A percentile compares a stretch with the other conserved stretches of the same genome.
Conservation (phyloP, 2,329 filamentous ascomycete species). For the Aspergillus sp. region DNA sequence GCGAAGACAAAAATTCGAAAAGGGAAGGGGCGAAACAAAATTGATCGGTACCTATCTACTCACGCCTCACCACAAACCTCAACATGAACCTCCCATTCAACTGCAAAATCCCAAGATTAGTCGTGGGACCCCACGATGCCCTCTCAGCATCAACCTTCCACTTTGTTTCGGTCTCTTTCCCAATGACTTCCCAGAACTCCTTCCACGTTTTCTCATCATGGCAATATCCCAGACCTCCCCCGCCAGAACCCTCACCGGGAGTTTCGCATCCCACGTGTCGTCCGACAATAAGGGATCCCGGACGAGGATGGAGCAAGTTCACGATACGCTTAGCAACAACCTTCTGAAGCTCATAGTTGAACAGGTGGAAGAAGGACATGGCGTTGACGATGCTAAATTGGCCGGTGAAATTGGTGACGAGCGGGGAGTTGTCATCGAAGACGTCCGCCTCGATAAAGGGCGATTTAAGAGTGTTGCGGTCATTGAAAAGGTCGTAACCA, state of each 20-base stretch:
- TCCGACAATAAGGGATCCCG: background rate
- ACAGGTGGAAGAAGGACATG: constrained; percentile 38
- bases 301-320: background rate
- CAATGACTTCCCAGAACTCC: constrained; percentile 48
- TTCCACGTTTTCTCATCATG: constrained; percentile 47
- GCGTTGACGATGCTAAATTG: constrained; percentile 34
- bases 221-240: constrained; percentile 29
- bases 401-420: constrained; percentile 32
- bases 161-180: constrained; percentile 40
- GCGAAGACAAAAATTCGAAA: too few relatives aligned
- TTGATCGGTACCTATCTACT: background rate
- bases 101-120: background rate
- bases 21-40: too few relatives aligned
- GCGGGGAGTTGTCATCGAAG: background rate
- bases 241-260: constrained; percentile 1
- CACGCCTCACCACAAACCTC: background rate
- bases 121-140: background rate
- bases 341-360: constrained; percentile 26
- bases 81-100: background rate
- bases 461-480: constrained; percentile 40
- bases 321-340: constrained; percentile 26
- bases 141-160: constrained; percentile 36
- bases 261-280: background rate
- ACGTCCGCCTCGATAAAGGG: background rate
- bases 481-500: constrained; percentile 56